Evolutionary conservation across 2,329 filamentous ascomycete species (phyloP).

Genomic region (Alternaria solani): DNA sequence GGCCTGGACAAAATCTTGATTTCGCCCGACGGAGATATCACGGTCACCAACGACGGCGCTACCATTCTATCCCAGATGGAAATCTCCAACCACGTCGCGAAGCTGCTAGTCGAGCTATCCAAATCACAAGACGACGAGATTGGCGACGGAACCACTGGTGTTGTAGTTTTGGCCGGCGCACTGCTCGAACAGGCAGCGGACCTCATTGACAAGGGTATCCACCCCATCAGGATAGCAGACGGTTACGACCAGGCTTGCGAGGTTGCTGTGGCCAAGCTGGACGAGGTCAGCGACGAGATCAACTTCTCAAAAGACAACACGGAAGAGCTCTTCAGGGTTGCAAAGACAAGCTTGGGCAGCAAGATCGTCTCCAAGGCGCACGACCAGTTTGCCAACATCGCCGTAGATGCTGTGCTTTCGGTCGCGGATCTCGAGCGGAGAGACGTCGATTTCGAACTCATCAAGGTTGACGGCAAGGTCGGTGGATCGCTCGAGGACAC

Average conservation of each 20-base stretch:
- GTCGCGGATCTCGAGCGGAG: conserved; percentile 95
- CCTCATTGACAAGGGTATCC: conserved; percentile 99
- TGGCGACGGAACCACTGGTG: conserved; percentile 96
- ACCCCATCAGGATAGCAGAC: conserved; percentile 97
- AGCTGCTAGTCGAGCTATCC: conserved; percentile 93
- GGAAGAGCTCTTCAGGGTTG: conserved; percentile 89
- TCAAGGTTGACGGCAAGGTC: conserved; percentile 99
- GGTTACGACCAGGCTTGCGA: conserved; percentile 98
- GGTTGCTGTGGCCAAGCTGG: conserved; percentile 90
- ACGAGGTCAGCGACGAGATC: conserved; percentile 91
- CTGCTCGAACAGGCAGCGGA: conserved; percentile 96
- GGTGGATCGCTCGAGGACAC: conserved; percentile 93
- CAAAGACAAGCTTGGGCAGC: conserved; percentile 93
- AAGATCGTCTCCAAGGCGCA: conserved; percentile 99
- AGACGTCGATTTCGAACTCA: conserved; percentile 98
- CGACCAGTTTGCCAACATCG: conserved; percentile 97
- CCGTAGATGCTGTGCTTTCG: conserved; percentile 94
- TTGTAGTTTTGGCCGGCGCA: conserved; percentile 93
- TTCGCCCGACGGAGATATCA: conserved; percentile 98
- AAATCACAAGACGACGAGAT: conserved; percentile 99
- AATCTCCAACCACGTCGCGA: conserved; percentile 97
- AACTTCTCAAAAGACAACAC: conserved; percentile 83
- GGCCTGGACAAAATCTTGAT: conserved; percentile 99
- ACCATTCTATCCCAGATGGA: conserved; percentile 98
- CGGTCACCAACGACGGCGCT: conserved; percentile 97